Evolutionary conservation across 768 basidiomycete species (phyloP).

Genomic region (Boletus tylopilopsis): DNA sequence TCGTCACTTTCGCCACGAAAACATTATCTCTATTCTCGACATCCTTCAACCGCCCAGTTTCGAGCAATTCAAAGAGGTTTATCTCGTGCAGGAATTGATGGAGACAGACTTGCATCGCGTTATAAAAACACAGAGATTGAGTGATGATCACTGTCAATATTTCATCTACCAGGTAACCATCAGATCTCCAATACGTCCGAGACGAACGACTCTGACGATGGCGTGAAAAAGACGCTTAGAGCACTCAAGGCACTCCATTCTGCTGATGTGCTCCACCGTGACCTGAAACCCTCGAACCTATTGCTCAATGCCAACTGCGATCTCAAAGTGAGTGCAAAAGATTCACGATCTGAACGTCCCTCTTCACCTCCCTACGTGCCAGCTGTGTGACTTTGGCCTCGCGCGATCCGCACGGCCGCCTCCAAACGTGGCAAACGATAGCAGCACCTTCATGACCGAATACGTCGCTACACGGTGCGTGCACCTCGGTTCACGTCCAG

Average conservation of each 20-base stretch:
- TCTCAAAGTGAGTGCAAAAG: slow-evolving; percentile 65
- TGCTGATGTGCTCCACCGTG: slow-evolving; percentile 91
- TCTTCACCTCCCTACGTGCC: slow-evolving; percentile 4
- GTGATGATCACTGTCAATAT: slow-evolving; percentile 95
- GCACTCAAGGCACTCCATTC: slow-evolving; percentile 94
- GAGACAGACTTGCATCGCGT: slow-evolving; percentile 97
- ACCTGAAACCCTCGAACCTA: slow-evolving; percentile 95
- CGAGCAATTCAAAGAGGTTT: slow-evolving; percentile 83
- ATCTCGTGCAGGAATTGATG: slow-evolving; percentile 70
- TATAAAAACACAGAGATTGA: slow-evolving; percentile 89
- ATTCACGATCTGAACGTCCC: not conserved
- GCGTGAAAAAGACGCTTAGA: slow-evolving; percentile 61
- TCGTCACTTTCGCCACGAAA: slow-evolving; percentile 78
- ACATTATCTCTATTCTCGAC: slow-evolving; percentile 95
- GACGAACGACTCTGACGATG: not conserved
- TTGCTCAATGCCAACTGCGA: slow-evolving; percentile 96
- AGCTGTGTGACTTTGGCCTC: slow-evolving; percentile 87
- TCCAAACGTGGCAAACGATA: slow-evolving; percentile 68
- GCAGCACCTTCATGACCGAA: slow-evolving; percentile 84
- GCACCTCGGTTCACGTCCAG: not conserved
- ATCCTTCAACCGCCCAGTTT: slow-evolving; percentile 79
- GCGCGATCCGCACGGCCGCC: slow-evolving; percentile 76
- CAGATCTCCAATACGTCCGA: slow-evolving; percentile 1
- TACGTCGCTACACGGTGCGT: slow-evolving; percentile 88
- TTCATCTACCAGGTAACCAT: slow-evolving; percentile 86